A percentile compares a stretch with the other conserved stretches of the same genome.
Evolutionary conservation across 805 yeast species (phyloP).

Genomic region (Huiozyma sinensis): DNA sequence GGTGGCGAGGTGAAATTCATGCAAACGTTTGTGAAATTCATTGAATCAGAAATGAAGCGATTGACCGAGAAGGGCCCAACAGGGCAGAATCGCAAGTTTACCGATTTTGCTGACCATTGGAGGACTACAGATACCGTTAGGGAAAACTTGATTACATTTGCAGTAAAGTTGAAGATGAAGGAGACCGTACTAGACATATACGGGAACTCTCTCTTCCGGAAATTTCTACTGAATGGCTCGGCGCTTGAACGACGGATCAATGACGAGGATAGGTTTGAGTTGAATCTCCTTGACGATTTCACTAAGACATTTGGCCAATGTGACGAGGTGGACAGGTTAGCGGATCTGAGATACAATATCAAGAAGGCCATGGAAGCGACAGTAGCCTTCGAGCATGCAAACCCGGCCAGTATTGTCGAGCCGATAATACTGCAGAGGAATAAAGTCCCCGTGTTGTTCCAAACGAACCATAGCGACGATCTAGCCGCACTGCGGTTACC

Average conservation of each 20-base stretch:
- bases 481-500: constrained; percentile 9
- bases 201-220: background rate
- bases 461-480: constrained; percentile 3
- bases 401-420: background rate
- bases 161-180: background rate
- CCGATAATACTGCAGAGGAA: constrained; percentile 17
- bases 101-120: too few relatives aligned
- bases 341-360: background rate
- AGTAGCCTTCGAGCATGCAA: background rate
- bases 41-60: too few relatives aligned
- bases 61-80: too few relatives aligned
- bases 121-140: too few relatives aligned
- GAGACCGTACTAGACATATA: background rate
- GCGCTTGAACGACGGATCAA: background rate
- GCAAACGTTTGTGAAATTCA: background rate
- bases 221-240: background rate
- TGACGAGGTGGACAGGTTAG: background rate
- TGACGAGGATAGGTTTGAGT: background rate
- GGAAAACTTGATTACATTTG: too few relatives aligned
- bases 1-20: background rate
- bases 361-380: background rate
- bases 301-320: background rate
- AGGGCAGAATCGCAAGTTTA: too few relatives aligned
- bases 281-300: background rate
- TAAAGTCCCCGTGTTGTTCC: constrained; percentile 13